These are phyloP conservation scores for Aureobasidium musti DNA, from an alignment of 2,329 filamentous ascomycete species.

Conservation along the genomic window DNA sequence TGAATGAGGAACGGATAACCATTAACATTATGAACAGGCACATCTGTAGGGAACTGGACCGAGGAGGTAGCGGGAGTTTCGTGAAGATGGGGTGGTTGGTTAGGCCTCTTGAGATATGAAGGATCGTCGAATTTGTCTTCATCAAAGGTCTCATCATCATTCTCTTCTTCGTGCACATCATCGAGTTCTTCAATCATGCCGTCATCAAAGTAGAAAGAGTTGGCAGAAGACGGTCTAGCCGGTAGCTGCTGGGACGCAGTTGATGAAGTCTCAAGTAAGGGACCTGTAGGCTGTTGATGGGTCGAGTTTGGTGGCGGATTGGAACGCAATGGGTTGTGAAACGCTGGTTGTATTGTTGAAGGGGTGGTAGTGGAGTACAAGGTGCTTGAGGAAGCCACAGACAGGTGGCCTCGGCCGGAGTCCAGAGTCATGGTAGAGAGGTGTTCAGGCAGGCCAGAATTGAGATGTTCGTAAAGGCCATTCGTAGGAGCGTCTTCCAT, in stretches of 20 bases:
- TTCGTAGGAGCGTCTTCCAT: slow-evolving; percentile 42
- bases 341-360: neutral
- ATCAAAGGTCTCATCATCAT: slow-evolving; percentile 34
- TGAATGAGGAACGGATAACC: slow-evolving; percentile 25
- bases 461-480: slow-evolving; percentile 2
- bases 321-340: slow-evolving; percentile 2
- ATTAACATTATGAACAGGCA: slow-evolving; percentile 20
- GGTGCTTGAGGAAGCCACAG: slow-evolving; percentile 14
- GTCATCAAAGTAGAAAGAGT: slow-evolving; percentile 41
- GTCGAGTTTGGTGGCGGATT: slow-evolving; percentile 5
- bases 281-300: neutral
- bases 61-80: neutral
- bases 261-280: neutral
- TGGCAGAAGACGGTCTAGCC: slow-evolving; percentile 34
- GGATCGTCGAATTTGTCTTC: slow-evolving; percentile 42
- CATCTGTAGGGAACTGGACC: neutral
- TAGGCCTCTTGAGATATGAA: slow-evolving; percentile 24
- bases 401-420: neutral
- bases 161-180: slow-evolving; percentile 10
- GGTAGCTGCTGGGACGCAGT: neutral
- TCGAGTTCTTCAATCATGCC: slow-evolving; percentile 33
- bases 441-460: neutral
- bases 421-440: slow-evolving; percentile 12
- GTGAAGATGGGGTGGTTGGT: neutral
- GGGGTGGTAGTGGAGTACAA: neutral